Evolutionary conservation across 129 eudicot species (phyloP).

Genomic region (Flaveria linearis): DNA sequence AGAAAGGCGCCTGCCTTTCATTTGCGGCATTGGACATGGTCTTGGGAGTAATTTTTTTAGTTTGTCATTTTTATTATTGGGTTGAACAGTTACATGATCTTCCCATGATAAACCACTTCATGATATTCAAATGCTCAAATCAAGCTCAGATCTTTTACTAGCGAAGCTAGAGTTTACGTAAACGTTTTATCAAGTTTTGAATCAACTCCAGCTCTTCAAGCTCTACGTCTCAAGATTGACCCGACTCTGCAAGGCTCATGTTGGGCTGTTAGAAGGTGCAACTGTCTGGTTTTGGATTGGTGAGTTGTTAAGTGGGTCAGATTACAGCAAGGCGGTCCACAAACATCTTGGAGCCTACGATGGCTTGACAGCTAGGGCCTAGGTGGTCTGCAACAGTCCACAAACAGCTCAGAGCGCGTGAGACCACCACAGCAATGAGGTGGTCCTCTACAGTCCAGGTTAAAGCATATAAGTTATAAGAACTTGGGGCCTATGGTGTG

Average conservation of each 20-base stretch:
- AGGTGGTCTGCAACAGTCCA: conserved; percentile 19
- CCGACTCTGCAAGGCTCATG: neutral
- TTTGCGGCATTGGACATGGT: too few species aligned
- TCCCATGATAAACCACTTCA: neutral
- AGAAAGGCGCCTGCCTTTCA: too few species aligned
- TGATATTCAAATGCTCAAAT: neutral
- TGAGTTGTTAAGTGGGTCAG: neutral
- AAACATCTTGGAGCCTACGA: neutral
- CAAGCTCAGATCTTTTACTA: neutral
- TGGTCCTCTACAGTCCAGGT: conserved; percentile 22
- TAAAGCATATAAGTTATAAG: conserved; percentile 2
- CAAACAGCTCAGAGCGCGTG: neutral
- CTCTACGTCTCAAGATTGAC: neutral
- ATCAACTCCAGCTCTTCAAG: neutral
- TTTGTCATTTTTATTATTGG: too few species aligned
- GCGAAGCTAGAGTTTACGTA: neutral
- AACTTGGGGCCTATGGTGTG: conserved; percentile 22
- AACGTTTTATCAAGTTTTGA: neutral
- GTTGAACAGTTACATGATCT: too few species aligned
- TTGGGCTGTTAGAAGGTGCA: neutral
- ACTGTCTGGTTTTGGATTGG: conserved; percentile 8
- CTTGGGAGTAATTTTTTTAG: too few species aligned
- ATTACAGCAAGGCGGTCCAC: conserved; percentile 1
- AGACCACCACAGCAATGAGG: conserved; percentile 8
- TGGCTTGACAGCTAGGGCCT: neutral